Base-by-base conservation (phyloP, 2,329 filamentous ascomycete genomes). In the Pestalotiopsis sp. region DNA sequence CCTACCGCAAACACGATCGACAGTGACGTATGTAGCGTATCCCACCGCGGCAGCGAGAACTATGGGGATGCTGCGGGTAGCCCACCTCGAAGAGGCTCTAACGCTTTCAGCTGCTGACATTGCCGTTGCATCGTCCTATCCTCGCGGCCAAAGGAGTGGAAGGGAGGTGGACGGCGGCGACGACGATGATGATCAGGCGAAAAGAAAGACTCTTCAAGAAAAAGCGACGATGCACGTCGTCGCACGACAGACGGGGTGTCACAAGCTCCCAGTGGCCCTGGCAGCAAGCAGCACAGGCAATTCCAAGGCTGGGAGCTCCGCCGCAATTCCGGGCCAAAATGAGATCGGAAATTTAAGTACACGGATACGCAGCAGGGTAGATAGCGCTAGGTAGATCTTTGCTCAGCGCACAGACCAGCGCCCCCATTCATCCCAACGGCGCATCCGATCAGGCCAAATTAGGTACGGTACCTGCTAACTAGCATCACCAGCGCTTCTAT, bases 1-100 rank as follows among this genome's bases (percentile, higher is more conserved):
- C 91, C 76, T 79, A 94, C 92, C 83, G 77, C 91, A 92, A 70
- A 94, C 80, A 60, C 86, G 85, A 71, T 87, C 90, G 63, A 92
- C 88, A 63, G 94, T 79, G 14, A 90, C 90, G 81, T 92, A 97
- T 41, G 89, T 92, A 23, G 88, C 88, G 79, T 93, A 94, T 49
- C 85, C 90, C 70, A 93, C 85, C 49, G 88, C 84, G 38, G 86
- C 90, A 41, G 90, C 79, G 55, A 97, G 86, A 64, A 95, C 77
- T 52, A 90, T 73, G 3, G 94, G 94, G 68, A 97, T 89, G 67
- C 92, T 80, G 69, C 91, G 86, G 65, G 90, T 88, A 62, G 87
- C 85, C 79, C 86, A 88, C 74, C 86, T 81, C 78, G 89, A 90
- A 64, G 84, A 81, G 72, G 83, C 81, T 72, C 75, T 77, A 11